Evolutionary conservation across 108 stramenopile species (phyloP).

Genomic region (Nannochloropsis salina): DNA sequence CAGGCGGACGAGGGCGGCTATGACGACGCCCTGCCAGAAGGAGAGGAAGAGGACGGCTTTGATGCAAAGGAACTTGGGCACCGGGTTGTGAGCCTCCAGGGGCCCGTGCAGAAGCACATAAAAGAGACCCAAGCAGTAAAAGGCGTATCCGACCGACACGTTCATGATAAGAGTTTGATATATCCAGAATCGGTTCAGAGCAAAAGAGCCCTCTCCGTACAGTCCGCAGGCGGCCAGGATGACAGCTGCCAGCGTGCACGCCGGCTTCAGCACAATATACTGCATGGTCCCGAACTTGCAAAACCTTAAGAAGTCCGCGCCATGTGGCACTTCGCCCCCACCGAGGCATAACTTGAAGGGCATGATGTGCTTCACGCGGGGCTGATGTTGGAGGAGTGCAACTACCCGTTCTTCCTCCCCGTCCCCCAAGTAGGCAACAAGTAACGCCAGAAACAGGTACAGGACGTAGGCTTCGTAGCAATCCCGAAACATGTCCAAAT

Average conservation of each 20-base stretch:
- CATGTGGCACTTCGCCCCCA: constrained; percentile 42
- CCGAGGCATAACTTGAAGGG: constrained; percentile 47
- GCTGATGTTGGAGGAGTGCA: constrained; percentile 39
- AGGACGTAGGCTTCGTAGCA: constrained; percentile 57
- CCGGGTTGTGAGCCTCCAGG: constrained; percentile 49
- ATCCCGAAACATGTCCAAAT: constrained; percentile 51
- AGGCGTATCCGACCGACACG: constrained; percentile 48
- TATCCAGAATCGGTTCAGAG: constrained; percentile 34
- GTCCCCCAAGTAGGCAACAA: constrained; percentile 51
- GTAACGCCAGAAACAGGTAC: constrained; percentile 55
- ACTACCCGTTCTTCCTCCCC: constrained; percentile 50
- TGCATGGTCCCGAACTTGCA: constrained; percentile 54
- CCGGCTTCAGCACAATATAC: constrained; percentile 53
- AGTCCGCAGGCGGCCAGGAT: constrained; percentile 34
- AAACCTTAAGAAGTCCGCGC: constrained; percentile 39
- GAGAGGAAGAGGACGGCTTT: constrained; percentile 55
- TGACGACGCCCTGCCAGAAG: constrained; percentile 51
- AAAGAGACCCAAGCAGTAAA: constrained; percentile 51
- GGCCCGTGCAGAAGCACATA: constrained; percentile 47
- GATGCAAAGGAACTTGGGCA: constrained; percentile 59
- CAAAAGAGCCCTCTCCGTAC: constrained; percentile 48
- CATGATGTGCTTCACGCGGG: constrained; percentile 35
- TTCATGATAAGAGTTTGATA: constrained; percentile 45
- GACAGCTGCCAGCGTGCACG: constrained; percentile 38
- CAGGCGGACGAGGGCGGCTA: neutral